Evolutionary conservation across 2,329 filamentous ascomycete genomes (phyloP).

Genomic region (Tolypocladium amazonense): DNA sequence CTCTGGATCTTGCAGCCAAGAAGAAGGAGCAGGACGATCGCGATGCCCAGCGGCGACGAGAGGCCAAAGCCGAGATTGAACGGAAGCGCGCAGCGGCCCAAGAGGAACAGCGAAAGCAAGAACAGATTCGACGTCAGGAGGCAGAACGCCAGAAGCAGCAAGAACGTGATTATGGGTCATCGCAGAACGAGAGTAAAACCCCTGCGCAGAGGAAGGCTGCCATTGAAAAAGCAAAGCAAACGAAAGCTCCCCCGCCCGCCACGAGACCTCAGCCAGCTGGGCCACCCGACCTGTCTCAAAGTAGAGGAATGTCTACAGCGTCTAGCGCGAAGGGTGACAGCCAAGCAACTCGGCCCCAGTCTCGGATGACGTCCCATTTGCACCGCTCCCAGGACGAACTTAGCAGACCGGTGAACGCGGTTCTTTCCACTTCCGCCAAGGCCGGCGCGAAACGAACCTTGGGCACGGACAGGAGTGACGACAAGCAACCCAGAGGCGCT

Average conservation of each 20-base stretch:
- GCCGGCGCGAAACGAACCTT: conserved; percentile 62
- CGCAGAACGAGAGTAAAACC: conserved; percentile 56
- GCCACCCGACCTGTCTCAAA: conserved; percentile 32
- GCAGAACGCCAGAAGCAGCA: conserved; percentile 50
- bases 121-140: conserved; percentile 49
- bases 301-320: conserved; percentile 12
- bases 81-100: conserved; percentile 59
- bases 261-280: conserved; percentile 43
- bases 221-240: conserved; percentile 56
- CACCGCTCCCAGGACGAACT: conserved; percentile 47
- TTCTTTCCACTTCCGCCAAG: conserved; percentile 48
- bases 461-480: conserved; percentile 52
- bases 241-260: conserved; percentile 50
- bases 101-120: conserved; percentile 53
- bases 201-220: conserved; percentile 51
- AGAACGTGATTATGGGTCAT: conserved; percentile 49
- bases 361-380: conserved; percentile 47
- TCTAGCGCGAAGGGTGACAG: conserved; percentile 18
- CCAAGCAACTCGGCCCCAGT: conserved; percentile 33
- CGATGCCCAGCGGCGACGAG: conserved; percentile 66
- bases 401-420: conserved; percentile 48
- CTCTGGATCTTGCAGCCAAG: conserved; percentile 63
- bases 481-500: conserved; percentile 32
- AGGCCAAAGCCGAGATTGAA: conserved; percentile 73
- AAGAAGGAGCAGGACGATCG: conserved; percentile 81